Conservation (phyloP, 371 early-diverging fungal species). For the Rhizopus arrhizus region DNA sequence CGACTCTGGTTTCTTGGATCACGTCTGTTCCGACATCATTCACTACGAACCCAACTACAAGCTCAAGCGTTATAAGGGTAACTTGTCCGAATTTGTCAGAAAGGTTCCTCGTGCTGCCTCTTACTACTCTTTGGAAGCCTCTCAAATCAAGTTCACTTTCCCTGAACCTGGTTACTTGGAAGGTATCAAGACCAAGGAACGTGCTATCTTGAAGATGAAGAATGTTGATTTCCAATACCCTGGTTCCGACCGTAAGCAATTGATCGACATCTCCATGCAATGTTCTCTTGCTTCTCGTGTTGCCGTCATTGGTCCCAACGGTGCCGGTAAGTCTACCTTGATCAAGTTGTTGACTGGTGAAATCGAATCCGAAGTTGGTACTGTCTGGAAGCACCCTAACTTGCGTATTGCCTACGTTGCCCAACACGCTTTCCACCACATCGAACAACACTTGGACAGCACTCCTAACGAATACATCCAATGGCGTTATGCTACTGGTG, state of each 20-base stretch:
- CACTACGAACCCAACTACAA: slow-evolving; percentile 74
- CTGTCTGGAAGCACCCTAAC: slow-evolving; percentile 61
- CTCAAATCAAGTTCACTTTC: slow-evolving; percentile 60
- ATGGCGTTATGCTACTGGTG: slow-evolving; percentile 73
- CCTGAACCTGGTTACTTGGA: slow-evolving; percentile 74
- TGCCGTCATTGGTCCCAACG: slow-evolving; percentile 75
- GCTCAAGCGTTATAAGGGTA: slow-evolving; percentile 81
- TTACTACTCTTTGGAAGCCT: slow-evolving; percentile 67
- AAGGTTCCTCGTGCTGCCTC: slow-evolving; percentile 76
- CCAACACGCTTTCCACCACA: slow-evolving; percentile 81
- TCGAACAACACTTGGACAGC: slow-evolving; percentile 67
- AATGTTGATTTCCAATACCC: slow-evolving; percentile 72
- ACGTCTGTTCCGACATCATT: slow-evolving; percentile 79
- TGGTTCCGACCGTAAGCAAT: slow-evolving; percentile 54
- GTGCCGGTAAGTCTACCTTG: slow-evolving; percentile 77
- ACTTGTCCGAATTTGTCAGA: slow-evolving; percentile 82
- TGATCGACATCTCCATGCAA: slow-evolving; percentile 61
- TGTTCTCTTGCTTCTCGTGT: slow-evolving; percentile 71
- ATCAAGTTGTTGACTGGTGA: slow-evolving; percentile 83
- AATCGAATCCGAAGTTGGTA: slow-evolving; percentile 41
- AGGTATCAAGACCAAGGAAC: slow-evolving; percentile 75
- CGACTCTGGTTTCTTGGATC: slow-evolving; percentile 86
- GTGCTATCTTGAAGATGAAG: slow-evolving; percentile 68
- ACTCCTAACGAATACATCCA: slow-evolving; percentile 73
- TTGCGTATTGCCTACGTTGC: slow-evolving; percentile 78